Evolutionary conservation across 306 rosid species (phyloP).

Genomic region (Mimosa bimucronata): DNA sequence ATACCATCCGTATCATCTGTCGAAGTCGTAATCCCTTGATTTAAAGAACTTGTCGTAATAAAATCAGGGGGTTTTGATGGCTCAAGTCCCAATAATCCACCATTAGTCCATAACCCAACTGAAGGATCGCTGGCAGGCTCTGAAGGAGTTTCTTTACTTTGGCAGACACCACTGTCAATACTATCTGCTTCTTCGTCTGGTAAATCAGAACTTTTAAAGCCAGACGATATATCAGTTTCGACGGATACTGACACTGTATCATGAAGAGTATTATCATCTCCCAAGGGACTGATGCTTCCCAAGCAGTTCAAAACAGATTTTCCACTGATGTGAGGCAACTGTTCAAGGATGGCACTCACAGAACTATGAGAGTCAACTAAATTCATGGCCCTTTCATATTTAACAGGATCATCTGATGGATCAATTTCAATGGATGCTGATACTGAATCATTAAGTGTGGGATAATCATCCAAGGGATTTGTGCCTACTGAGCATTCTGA

Average conservation of each 20-base stretch:
- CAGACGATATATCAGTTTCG: conserved; percentile 38
- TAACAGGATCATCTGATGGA: background rate
- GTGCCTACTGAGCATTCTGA: conserved; percentile 42
- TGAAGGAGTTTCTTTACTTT: conserved; percentile 50
- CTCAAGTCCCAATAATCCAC: conserved; percentile 93
- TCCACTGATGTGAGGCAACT: conserved; percentile 39
- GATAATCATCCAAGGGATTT: conserved; percentile 26
- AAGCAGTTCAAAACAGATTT: conserved; percentile 47
- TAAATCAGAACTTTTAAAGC: conserved; percentile 39
- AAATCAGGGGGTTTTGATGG: conserved; percentile 97
- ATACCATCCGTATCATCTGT: conserved; percentile 39
- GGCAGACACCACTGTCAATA: conserved; percentile 39
- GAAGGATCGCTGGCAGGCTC: conserved; percentile 57
- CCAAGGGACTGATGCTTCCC: conserved; percentile 30
- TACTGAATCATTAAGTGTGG: conserved; percentile 38
- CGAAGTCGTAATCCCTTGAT: conserved; percentile 40
- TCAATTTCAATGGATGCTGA: conserved; percentile 46
- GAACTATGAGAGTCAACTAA: conserved; percentile 35
- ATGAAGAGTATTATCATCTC: conserved; percentile 31
- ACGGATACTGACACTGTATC: conserved; percentile 46
- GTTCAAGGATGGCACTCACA: conserved; percentile 37
- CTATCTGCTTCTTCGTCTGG: conserved; percentile 48
- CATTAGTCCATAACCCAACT: conserved; percentile 89
- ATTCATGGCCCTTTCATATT: conserved; percentile 1
- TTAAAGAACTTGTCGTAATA: conserved; percentile 51